These are phyloP conservation scores for Capronia americana DNA, from an alignment of 2,329 filamentous ascomycete species.

Conservation along the genomic window DNA sequence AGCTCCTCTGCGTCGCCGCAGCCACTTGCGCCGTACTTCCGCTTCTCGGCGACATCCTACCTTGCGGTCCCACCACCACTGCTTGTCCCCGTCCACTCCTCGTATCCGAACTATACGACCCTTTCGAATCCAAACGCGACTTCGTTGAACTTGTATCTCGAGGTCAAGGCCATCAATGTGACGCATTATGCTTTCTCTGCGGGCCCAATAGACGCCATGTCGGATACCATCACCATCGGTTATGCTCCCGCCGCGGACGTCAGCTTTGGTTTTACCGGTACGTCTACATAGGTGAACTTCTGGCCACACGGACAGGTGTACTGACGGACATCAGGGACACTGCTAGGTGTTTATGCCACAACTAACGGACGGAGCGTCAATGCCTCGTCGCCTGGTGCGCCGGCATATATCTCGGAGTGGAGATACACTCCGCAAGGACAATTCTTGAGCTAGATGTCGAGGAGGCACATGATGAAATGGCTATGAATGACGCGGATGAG, in stretches of 20 bases:
- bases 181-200: background rate
- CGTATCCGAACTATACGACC: background rate
- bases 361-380: background rate
- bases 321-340: background rate
- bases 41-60: background rate
- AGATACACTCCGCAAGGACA: background rate
- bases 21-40: background rate
- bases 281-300: background rate
- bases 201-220: background rate
- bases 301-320: background rate
- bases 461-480: background rate
- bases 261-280: background rate
- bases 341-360: background rate
- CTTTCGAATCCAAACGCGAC: background rate
- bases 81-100: background rate
- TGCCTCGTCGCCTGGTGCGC: background rate
- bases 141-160: background rate
- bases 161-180: background rate
- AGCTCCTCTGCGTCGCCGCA: background rate
- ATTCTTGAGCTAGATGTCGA: background rate
- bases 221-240: background rate
- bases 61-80: background rate
- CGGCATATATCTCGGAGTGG: background rate
- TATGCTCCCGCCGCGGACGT: background rate
- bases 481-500: background rate